A percentile compares a stretch with the other conserved stretches of the same genome.
Evolutionary conservation across 2,329 filamentous ascomycete genomes (phyloP).

Genomic region (Stenocarpella maydis): DNA sequence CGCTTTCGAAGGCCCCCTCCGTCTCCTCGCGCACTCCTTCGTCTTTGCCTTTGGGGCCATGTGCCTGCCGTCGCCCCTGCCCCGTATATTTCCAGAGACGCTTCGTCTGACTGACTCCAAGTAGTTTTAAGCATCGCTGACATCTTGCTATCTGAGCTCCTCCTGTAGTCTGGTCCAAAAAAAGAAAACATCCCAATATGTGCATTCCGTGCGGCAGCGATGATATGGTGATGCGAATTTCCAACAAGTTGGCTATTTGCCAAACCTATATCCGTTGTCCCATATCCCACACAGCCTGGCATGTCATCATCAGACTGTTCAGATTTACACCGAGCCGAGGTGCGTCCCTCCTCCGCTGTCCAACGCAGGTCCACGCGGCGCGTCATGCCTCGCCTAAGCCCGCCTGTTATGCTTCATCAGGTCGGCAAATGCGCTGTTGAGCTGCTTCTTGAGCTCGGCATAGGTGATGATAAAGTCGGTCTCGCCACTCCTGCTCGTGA

Average conservation of each 20-base stretch:
- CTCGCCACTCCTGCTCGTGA: conserved; percentile 91
- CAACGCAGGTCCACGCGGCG: too few relatives aligned
- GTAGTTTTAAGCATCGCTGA: not conserved
- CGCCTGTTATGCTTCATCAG: conserved; percentile 55
- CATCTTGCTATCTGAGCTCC: not conserved
- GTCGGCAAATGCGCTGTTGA: conserved; percentile 65
- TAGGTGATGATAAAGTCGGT: conserved; percentile 89
- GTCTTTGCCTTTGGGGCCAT: not conserved
- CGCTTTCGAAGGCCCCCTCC: not conserved
- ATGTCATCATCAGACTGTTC: not conserved
- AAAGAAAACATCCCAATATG: not conserved
- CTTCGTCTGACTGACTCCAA: not conserved
- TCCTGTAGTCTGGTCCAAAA: not conserved
- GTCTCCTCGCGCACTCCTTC: conserved; percentile 6
- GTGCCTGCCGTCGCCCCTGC: not conserved
- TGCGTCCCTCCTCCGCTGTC: not conserved
- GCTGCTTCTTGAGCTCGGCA: conserved; percentile 80
- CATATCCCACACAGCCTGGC: not conserved
- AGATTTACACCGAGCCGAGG: not conserved
- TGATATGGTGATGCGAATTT: not conserved
- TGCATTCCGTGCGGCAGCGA: not conserved
- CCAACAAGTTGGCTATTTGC: not conserved
- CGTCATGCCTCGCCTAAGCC: conserved; percentile 17
- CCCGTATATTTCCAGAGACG: not conserved
- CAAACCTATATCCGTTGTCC: not conserved